Conservation (phyloP, 1,139 yeast genomes). For the Yamadazyma sp. region DNA sequence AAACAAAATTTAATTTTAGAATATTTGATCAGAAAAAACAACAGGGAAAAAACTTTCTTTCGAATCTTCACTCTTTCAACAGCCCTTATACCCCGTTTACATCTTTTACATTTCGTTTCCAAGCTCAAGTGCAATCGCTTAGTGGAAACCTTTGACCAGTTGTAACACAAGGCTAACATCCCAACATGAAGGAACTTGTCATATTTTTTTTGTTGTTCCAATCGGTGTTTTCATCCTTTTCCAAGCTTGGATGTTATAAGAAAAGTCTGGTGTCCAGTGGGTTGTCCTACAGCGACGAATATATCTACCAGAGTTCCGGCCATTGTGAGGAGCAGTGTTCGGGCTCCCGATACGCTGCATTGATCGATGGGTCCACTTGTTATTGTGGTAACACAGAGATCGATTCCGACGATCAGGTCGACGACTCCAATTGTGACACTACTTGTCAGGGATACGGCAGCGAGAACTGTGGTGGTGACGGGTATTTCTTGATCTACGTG, state of each 20-base stretch:
- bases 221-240: slow-evolving; percentile 9
- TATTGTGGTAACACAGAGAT: slow-evolving; percentile 59
- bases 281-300: slow-evolving; percentile 28
- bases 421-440: slow-evolving; percentile 42
- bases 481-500: slow-evolving; percentile 49
- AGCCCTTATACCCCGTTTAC: not conserved
- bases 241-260: slow-evolving; percentile 36
- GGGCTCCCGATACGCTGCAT: slow-evolving; percentile 52
- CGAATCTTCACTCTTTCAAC: not conserved
- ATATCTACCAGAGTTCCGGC: slow-evolving; percentile 51
- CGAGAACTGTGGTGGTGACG: slow-evolving; percentile 65
- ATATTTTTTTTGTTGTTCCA: slow-evolving; percentile 1
- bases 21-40: not conserved
- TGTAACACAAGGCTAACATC: not conserved
- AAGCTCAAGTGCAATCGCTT: too few species aligned
- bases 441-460: slow-evolving; percentile 57
- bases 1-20: slow-evolving; percentile 2
- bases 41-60: slow-evolving; percentile 1
- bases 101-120: too few species aligned
- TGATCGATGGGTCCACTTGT: slow-evolving; percentile 54
- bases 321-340: slow-evolving; percentile 50
- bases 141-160: not conserved
- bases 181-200: not conserved
- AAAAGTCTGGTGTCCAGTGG: slow-evolving; percentile 22
- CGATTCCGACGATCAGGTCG: slow-evolving; percentile 26